A percentile compares a stretch with the other conserved stretches of the same genome.
phyloP scores from a whole-genome alignment of 106 monocot species.

The Ottelia alismoides region DNA sequence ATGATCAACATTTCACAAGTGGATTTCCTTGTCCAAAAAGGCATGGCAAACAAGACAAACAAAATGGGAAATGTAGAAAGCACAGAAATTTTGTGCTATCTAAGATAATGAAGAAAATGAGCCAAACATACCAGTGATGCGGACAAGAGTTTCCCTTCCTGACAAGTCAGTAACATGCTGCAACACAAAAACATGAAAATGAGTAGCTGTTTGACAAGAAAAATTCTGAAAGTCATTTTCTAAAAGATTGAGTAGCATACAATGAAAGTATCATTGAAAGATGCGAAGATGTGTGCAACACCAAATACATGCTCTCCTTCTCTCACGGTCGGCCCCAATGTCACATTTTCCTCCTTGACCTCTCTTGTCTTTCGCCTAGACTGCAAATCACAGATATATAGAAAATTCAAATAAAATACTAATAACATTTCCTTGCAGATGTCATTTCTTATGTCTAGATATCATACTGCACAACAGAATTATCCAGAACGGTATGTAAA shows the following conservation, averaged over 20 bases:
- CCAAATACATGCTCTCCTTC: constrained; percentile 44
- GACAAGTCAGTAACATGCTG: constrained; percentile 77
- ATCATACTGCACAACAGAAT: too few relatives aligned
- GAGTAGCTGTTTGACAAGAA: constrained; percentile 8
- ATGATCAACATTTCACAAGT: too few relatives aligned
- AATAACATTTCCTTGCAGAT: too few relatives aligned
- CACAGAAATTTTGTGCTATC: neutral
- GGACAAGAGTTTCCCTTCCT: constrained; percentile 47
- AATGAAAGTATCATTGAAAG: constrained; percentile 92
- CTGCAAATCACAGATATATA: too few relatives aligned
- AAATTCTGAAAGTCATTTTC: constrained; percentile 6
- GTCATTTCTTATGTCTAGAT: too few relatives aligned
- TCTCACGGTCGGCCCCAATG: constrained; percentile 20
- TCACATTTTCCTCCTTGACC: constrained; percentile 28
- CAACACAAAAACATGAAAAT: constrained; percentile 7
- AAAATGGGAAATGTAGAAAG: neutral
- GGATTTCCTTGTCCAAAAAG: too few relatives aligned
- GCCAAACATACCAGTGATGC: constrained; percentile 35
- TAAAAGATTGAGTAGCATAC: constrained; percentile 27
- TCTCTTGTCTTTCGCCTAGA: constrained; percentile 28
- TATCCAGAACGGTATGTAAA: too few relatives aligned
- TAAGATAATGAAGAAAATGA: neutral
- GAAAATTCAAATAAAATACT: too few relatives aligned
- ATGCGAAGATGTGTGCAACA: constrained; percentile 85
- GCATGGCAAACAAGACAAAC: neutral